Base-by-base conservation (phyloP, 345 rosid genomes). In the Arabis hirsuta region DNA sequence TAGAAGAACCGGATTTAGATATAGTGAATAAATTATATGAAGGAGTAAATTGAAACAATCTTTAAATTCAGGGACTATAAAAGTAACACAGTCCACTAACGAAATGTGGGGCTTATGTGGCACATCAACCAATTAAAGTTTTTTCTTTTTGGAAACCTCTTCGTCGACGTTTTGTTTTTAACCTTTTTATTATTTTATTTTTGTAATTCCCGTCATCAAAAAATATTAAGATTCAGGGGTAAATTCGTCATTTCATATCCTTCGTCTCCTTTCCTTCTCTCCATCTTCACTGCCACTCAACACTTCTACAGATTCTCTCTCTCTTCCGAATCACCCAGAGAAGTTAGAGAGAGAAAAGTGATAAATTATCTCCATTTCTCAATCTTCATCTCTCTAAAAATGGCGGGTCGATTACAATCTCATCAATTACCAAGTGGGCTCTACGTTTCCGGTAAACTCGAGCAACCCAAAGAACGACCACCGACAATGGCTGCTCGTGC, bases 371-470 rank as follows among this genome's bases (percentile, higher is more conserved):
- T 8, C 6, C 34, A n/a, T 59, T 60, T 67, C 44, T 26, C 51
- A 51, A 61, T 77, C 67, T 54, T 57, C 65, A 34, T 12, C 12
- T 32, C 55, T 38, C 11, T 14, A 45, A 5, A 16, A 64, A 93
- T 93, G 98, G 98, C 90, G 82, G 84, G 90, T 55, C 78, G 97
- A 24, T 87, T 86, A 87, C 98, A 90, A 55, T 93, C 98, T 55
- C 98, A 93, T 82, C 84, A 90, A 76, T 87, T 89, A 64, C 83
- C 96, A 79, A 89, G 85, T 78, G 98, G 98, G 69, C 93, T 93
- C 22, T 89, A 85, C 57, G 98, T 93, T 39, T 93, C 98, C 0
- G 96, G 97, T 69, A 87, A 91, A 74, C 93, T 87, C 10, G 98
- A 93, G 74, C 98, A 87, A 79, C 88, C 92, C 2, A 93, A 93